phyloP scores from a whole-genome alignment of 2,329 filamentous ascomycete genomes.

The Apiospora marii region DNA sequence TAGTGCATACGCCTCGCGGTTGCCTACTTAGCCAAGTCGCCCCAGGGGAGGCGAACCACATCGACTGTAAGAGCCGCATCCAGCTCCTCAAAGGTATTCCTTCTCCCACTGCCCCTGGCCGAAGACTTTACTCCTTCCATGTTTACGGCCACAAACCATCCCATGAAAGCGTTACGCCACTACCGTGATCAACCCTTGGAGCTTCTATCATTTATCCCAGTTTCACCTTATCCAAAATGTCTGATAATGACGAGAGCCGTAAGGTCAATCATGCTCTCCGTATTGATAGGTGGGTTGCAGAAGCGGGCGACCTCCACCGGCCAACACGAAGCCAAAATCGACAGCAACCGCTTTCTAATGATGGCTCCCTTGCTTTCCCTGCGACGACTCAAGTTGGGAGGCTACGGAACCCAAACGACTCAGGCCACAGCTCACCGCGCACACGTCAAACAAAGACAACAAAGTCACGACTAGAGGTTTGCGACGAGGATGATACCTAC shows the following conservation, averaged over 20 bases:
- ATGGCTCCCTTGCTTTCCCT: too few relatives aligned
- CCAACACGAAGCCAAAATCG: too few relatives aligned
- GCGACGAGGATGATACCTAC: too few relatives aligned
- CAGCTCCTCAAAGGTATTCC: background rate
- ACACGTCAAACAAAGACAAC: background rate
- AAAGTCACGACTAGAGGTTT: too few relatives aligned
- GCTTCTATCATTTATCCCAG: slow-evolving; percentile 2
- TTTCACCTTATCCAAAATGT: background rate
- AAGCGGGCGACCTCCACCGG: too few relatives aligned
- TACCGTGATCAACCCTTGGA: slow-evolving; percentile 4
- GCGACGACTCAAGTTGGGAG: background rate
- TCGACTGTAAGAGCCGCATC: slow-evolving; percentile 8
- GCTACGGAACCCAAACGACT: background rate
- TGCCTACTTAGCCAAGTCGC: slow-evolving; percentile 4
- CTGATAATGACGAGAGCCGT: background rate
- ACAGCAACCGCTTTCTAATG: too few relatives aligned
- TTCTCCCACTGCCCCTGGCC: background rate
- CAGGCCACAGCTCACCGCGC: background rate
- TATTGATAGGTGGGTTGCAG: background rate
- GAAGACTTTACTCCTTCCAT: background rate
- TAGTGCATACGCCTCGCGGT: background rate
- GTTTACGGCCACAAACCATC: background rate
- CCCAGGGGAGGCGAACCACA: background rate
- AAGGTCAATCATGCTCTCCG: background rate
- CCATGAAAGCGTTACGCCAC: background rate